A percentile compares a stretch with the other conserved stretches of the same genome.
Conservation (phyloP, 768 basidiomycete genomes). For the Ramaria sp. region DNA sequence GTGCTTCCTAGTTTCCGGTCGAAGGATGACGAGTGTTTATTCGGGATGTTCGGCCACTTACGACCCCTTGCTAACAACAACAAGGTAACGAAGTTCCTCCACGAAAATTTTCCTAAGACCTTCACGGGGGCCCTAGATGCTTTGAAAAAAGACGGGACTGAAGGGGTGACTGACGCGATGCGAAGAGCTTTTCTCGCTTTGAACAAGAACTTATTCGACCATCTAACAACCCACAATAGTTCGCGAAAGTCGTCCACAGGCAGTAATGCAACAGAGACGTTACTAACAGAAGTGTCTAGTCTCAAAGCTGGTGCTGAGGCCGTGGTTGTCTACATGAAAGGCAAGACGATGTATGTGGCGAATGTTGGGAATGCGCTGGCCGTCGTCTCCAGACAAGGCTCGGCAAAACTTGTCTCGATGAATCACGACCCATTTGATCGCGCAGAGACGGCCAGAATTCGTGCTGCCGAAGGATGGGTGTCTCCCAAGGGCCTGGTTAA, state of each 20-base stretch:
- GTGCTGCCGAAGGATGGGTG: constrained; percentile 88
- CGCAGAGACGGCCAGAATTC: constrained; percentile 76
- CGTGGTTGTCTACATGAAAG: constrained; percentile 75
- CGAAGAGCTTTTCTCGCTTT: constrained; percentile 81
- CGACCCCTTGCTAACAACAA: constrained; percentile 40
- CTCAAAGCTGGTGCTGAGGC: constrained; percentile 66
- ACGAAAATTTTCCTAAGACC: constrained; percentile 62
- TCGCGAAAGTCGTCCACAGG: constrained; percentile 66
- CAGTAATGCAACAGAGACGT: constrained; percentile 30
- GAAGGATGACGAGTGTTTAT: constrained; percentile 71
- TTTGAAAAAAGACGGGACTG: constrained; percentile 31
- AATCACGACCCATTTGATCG: constrained; percentile 88
- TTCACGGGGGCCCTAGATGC: constrained; percentile 49
- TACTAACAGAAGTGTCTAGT: constrained; percentile 35
- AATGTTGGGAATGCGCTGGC: constrained; percentile 86
- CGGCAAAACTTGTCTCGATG: constrained; percentile 60
- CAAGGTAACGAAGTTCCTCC: constrained; percentile 75
- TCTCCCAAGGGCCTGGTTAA: constrained; percentile 85
- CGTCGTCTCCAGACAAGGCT: constrained; percentile 70
- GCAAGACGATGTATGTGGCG: constrained; percentile 75
- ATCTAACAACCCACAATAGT: constrained; percentile 28
- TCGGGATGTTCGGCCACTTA: constrained; percentile 83
- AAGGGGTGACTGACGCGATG: constrained; percentile 64
- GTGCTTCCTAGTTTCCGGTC: constrained; percentile 80
- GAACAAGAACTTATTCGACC: constrained; percentile 72